Evolutionary conservation across 164 flowering plant genomes (phyloP).

Genomic region (Sextonia rubra): DNA sequence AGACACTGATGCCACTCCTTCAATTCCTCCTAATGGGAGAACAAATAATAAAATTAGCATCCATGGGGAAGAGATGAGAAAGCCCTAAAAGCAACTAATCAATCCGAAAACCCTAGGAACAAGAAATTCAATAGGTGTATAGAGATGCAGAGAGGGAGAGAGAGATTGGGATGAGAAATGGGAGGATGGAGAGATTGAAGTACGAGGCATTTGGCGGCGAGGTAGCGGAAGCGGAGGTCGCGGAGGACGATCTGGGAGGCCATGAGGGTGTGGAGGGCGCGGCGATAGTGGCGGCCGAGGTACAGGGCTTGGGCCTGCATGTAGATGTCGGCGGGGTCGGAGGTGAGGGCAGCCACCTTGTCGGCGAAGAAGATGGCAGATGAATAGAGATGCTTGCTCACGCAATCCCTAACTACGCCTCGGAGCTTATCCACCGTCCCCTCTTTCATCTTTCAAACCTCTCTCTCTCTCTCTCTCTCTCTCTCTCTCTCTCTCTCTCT

Average conservation of each 20-base stretch:
- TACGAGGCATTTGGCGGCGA: constrained; percentile 97
- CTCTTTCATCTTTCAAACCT: constrained; percentile 45
- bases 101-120: constrained; percentile 8
- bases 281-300: constrained; percentile 33
- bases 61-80: background rate
- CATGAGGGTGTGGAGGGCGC: constrained; percentile 64
- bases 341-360: constrained; percentile 85
- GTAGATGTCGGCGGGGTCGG: constrained; percentile 90
- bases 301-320: constrained; percentile 92
- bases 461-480: background rate
- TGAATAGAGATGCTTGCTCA: constrained; percentile 94
- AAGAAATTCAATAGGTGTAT: background rate
- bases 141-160: constrained; percentile 19
- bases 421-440: constrained; percentile 81
- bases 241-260: constrained; percentile 81
- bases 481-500: background rate
- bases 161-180: constrained; percentile 34
- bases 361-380: constrained; percentile 99
- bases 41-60: background rate
- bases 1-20: constrained; percentile 97
- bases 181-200: constrained; percentile 8
- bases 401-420: constrained; percentile 89
- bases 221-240: constrained; percentile 90
- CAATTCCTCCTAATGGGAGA: constrained; percentile 60
- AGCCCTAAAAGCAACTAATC: background rate